Conservation (phyloP, 2,329 filamentous ascomycete genomes). For the Talaromyces sp. region DNA sequence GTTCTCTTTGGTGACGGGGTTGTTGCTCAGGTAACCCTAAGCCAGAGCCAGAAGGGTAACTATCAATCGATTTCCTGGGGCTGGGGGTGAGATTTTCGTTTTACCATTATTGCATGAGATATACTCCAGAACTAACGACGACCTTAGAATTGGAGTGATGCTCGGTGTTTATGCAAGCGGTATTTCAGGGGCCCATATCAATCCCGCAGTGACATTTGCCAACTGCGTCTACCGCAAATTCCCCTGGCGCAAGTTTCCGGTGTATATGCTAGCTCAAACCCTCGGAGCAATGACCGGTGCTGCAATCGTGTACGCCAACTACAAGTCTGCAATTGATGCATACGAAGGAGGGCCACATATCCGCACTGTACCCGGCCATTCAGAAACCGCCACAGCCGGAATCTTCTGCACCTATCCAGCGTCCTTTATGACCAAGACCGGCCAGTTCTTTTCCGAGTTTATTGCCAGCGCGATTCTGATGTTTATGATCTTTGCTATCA, state of each 20-base stretch:
- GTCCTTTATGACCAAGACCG: constrained; percentile 56
- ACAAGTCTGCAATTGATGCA: constrained; percentile 58
- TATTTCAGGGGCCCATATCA: constrained; percentile 60
- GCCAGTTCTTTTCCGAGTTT: constrained; percentile 68
- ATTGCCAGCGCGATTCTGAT: constrained; percentile 62
- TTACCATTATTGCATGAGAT: constrained; percentile 3
- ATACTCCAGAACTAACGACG: constrained; percentile 4
- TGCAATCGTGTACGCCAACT: constrained; percentile 58
- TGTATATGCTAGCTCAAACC: constrained; percentile 62
- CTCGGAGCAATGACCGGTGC: constrained; percentile 62
- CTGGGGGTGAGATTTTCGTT: constrained; percentile 36
- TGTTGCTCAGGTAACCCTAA: constrained; percentile 64
- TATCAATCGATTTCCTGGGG: constrained; percentile 52
- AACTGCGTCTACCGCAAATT: constrained; percentile 65
- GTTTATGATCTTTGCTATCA: constrained; percentile 66
- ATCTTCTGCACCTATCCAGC: constrained; percentile 69
- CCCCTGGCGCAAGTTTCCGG: constrained; percentile 63
- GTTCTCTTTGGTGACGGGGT: constrained; percentile 67
- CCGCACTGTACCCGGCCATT: constrained; percentile 55
- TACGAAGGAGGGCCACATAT: constrained; percentile 56
- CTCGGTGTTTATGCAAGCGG: constrained; percentile 60
- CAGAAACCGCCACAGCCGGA: constrained; percentile 57
- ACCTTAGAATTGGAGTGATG: constrained; percentile 57
- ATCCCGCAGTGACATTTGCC: constrained; percentile 65
- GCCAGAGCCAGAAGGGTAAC: constrained; percentile 37